Conservation (phyloP, 352 stramenopile species). For the Pythium sukuiense region DNA sequence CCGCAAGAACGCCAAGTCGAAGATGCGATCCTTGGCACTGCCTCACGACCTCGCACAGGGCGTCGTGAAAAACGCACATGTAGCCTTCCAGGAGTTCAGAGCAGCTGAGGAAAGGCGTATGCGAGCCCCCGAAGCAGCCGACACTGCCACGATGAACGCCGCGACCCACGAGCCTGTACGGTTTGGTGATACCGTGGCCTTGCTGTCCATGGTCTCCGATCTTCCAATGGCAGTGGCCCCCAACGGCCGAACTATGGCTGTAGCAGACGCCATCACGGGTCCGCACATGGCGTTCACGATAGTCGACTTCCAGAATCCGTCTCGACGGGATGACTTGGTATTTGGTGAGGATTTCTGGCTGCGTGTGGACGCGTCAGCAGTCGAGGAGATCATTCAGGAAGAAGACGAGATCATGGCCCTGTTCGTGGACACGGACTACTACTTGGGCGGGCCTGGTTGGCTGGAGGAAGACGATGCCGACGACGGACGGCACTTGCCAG, state of each 20-base stretch:
- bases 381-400: conserved; percentile 16
- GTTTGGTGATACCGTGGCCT: conserved; percentile 63
- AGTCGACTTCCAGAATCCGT: conserved; percentile 60
- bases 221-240: conserved; percentile 50
- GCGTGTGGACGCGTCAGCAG: conserved; percentile 34
- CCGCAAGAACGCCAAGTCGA: conserved; percentile 15
- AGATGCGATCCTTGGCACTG: neutral
- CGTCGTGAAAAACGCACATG: conserved; percentile 47
- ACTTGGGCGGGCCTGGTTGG: conserved; percentile 51
- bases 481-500: neutral
- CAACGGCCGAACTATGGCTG: conserved; percentile 38
- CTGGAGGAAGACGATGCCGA: conserved; percentile 31
- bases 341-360: conserved; percentile 59
- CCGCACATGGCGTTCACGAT: conserved; percentile 71
- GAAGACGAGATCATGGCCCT: conserved; percentile 39
- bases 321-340: conserved; percentile 39
- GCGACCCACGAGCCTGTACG: conserved; percentile 44
- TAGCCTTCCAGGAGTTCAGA: conserved; percentile 65
- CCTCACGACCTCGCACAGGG: neutral
- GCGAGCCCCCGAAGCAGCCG: conserved; percentile 4
- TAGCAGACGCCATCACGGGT: conserved; percentile 27
- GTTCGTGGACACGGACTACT: conserved; percentile 56
- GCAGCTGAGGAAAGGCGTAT: neutral
- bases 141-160: conserved; percentile 48
- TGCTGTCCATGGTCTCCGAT: conserved; percentile 46